Evolutionary conservation across 805 yeast species (phyloP).

Genomic region (Candida nitratophila): DNA sequence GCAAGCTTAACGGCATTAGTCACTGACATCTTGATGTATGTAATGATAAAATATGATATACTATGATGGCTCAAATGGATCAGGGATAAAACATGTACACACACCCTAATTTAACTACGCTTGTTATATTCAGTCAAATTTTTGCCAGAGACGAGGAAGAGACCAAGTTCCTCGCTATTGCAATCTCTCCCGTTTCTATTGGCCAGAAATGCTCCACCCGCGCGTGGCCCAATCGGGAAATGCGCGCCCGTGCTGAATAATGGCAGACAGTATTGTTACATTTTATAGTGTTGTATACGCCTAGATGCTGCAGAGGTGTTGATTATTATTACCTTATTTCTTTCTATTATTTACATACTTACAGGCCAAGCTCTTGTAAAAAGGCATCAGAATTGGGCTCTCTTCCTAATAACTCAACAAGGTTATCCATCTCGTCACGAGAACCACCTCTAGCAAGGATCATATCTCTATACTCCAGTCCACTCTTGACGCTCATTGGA

Average conservation of each 20-base stretch:
- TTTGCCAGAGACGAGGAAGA: too few species aligned
- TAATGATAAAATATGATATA: constrained; percentile 30
- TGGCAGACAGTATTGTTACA: neutral
- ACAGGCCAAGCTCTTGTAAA: constrained; percentile 58
- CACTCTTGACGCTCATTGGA: constrained; percentile 58
- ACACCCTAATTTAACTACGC: too few species aligned
- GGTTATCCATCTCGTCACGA: constrained; percentile 56
- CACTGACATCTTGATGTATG: neutral
- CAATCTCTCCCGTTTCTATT: neutral
- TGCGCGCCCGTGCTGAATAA: neutral
- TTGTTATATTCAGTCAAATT: too few species aligned
- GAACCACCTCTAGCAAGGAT: constrained; percentile 71
- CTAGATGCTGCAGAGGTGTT: too few species aligned
- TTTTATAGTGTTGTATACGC: too few species aligned
- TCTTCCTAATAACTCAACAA: constrained; percentile 66
- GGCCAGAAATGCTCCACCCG: neutral
- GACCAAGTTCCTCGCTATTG: neutral
- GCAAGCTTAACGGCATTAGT: constrained; percentile 59
- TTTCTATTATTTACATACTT: too few species aligned
- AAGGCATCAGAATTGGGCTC: constrained; percentile 70
- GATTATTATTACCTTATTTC: too few species aligned
- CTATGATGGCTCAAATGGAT: too few species aligned
- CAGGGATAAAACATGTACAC: too few species aligned
- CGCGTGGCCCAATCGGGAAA: neutral
- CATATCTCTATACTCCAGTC: constrained; percentile 61